Evolutionary conservation across 768 basidiomycete genomes (phyloP).

Genomic region (Auricularia sp.): DNA sequence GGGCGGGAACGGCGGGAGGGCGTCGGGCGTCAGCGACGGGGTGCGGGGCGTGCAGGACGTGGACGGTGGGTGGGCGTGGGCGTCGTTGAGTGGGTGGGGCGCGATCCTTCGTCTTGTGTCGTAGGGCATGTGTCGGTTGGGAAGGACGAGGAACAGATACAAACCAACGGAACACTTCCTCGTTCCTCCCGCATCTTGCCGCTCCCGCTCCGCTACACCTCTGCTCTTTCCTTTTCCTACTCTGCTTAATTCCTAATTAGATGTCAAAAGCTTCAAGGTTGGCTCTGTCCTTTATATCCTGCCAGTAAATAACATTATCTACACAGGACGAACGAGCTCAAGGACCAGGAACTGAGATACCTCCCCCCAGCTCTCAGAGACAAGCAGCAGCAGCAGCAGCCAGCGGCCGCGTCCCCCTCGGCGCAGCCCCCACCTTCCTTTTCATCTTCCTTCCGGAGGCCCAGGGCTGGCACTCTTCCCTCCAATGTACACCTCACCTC

Average conservation of each 20-base stretch:
- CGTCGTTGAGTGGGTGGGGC: neutral
- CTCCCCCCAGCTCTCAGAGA: neutral
- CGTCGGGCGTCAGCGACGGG: neutral
- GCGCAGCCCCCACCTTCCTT: neutral
- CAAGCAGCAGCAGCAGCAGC: neutral
- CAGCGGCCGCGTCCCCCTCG: neutral
- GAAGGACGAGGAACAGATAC: neutral
- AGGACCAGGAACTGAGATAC: conserved; percentile 1
- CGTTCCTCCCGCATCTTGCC: neutral
- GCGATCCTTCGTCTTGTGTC: neutral
- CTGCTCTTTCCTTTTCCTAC: neutral
- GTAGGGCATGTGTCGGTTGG: neutral
- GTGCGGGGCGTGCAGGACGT: neutral
- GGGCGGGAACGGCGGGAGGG: conserved; percentile 39
- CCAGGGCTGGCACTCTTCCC: conserved; percentile 94
- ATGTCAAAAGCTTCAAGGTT: neutral
- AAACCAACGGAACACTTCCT: neutral
- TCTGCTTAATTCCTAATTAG: neutral
- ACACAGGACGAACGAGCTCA: neutral
- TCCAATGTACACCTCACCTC: conserved; percentile 76
- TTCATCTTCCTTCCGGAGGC: conserved; percentile 55
- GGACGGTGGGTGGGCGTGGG: neutral
- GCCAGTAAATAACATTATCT: neutral
- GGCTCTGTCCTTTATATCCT: neutral
- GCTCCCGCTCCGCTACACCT: neutral